Percentiles rank a stretch among this genome's conserved stretches.
phyloP scores from a whole-genome alignment of 1,139 yeast species.

The Suhomyces chickasaworum region DNA sequence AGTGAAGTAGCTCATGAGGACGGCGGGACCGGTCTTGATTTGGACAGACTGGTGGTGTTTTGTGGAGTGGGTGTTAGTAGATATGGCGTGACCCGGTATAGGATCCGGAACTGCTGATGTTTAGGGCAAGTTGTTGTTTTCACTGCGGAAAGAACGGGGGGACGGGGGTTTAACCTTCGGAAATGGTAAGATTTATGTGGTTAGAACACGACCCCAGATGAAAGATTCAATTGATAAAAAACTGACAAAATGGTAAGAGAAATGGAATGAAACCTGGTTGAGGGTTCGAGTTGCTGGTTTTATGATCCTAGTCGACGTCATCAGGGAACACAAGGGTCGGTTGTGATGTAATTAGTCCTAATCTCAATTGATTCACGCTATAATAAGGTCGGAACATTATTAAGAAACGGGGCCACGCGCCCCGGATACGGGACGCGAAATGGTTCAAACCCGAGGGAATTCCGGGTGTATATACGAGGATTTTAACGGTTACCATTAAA shows the following conservation, averaged over 20 bases:
- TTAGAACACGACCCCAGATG: constrained; percentile 2
- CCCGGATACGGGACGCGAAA: not conserved
- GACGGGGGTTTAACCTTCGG: constrained; percentile 3
- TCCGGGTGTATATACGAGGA: not conserved
- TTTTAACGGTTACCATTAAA: not conserved
- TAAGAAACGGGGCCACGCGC: constrained; percentile 1
- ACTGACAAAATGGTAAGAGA: not conserved
- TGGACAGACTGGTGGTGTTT: not conserved
- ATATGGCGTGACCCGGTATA: constrained; percentile 1
- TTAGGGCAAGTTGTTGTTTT: constrained; percentile 2
- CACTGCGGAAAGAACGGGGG: constrained; percentile 1
- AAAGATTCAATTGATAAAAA: not conserved
- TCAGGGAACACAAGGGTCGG: not conserved
- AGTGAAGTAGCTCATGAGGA: constrained; percentile 17
- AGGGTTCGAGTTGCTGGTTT: not conserved
- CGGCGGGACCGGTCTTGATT: constrained; percentile 1
- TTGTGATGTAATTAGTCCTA: not conserved
- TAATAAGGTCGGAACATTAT: not conserved
- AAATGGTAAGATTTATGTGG: not conserved
- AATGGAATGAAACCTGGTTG: not conserved
- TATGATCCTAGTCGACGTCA: not conserved
- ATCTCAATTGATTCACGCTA: not conserved
- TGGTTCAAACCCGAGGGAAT: not conserved
- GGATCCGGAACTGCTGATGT: constrained; percentile 4
- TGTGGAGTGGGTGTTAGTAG: constrained; percentile 2